Evolutionary conservation across 2,329 filamentous ascomycete genomes (phyloP), one percentile per base, ranked within the genome.

Genomic region (Trichothecium sympodiale): DNA sequence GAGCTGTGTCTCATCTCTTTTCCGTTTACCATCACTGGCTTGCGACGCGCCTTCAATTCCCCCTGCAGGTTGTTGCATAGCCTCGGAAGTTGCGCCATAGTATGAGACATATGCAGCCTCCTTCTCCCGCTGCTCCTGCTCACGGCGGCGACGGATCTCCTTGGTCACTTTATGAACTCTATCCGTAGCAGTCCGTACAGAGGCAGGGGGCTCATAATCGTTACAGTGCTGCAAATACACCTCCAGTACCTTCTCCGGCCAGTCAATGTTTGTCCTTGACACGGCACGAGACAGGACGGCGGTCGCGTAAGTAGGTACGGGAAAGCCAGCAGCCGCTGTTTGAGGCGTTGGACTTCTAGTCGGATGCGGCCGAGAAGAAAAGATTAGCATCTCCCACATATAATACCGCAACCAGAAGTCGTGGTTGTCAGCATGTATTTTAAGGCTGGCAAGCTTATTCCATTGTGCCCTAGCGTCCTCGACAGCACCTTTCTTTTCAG

Each of bases 401-500:
- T 95, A 95, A 57, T 86, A 95, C 30, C 80, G 77, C 37, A 88
- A 70, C 91, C 91, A 98, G 55, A 96, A 96, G 48, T 94, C 86
- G 51, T 88, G 87, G 46, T 78, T 88, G 46, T 86, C 75, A 20
- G 78, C 77, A 38, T 86, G 62, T 4, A 76, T 76, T 14, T 71
- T 66, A n/a, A 74, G 63, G 16, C 74, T 55, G 4, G 68, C 71
- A 20, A 96, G 67, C 14, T 74, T 73, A 44, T 82, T 77, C 77
- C 85, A 96, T 33, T 83, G 74, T 13, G 71, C 69, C 28, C 91
- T 76, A 3, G 89, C 91, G 38, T 80, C 80, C 15, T 85, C 75
- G 35, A 84, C 65, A 29, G 83, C 80, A 17, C 78, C 78, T 45
- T 85, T 86, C 46, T 83, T 85, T 54, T 94, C 84, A 4, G 84